Percentiles rank a stretch among this genome's conserved stretches.
These are phyloP conservation scores for Lenzites betulinus DNA, from an alignment of 768 basidiomycete genomes.

Conservation along the genomic window DNA sequence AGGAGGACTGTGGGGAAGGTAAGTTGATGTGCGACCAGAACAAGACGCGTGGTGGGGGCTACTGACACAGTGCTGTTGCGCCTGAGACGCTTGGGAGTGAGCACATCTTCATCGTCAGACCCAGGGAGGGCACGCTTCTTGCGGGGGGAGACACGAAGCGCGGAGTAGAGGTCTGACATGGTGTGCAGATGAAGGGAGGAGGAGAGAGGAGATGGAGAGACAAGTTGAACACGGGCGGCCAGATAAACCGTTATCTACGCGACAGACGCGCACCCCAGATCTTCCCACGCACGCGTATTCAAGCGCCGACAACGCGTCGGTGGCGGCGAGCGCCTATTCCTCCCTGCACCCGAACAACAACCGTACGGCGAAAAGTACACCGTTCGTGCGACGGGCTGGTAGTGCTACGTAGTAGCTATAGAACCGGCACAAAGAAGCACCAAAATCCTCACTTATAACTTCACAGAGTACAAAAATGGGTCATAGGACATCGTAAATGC, in stretches of 20 bases:
- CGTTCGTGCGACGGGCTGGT: no score
- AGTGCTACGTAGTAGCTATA: no score
- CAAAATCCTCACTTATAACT: no score
- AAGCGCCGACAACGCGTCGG: constrained; percentile 13
- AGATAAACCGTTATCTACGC: not conserved
- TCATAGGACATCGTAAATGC: no score
- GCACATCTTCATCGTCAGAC: constrained; percentile 50
- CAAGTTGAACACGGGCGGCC: constrained; percentile 20
- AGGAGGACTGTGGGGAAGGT: constrained; percentile 45
- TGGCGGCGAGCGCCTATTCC: not conserved
- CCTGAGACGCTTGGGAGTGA: constrained; percentile 73
- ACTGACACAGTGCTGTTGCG: constrained; percentile 24
- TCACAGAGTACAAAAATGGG: no score
- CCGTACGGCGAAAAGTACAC: no score
- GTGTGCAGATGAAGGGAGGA: constrained; percentile 19
- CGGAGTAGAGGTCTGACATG: constrained; percentile 65
- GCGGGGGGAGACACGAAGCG: constrained; percentile 64
- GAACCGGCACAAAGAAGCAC: no score
- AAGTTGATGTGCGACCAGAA: not conserved
- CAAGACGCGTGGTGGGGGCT: not conserved
- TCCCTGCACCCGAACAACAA: no score
- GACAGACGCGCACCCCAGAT: not conserved
- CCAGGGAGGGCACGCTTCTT: constrained; percentile 64
- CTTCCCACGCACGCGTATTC: constrained; percentile 17
- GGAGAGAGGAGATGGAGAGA: constrained; percentile 21